phyloP scores from a whole-genome alignment of 208 protist genomes.

The Endotrypanum monterogeii region DNA sequence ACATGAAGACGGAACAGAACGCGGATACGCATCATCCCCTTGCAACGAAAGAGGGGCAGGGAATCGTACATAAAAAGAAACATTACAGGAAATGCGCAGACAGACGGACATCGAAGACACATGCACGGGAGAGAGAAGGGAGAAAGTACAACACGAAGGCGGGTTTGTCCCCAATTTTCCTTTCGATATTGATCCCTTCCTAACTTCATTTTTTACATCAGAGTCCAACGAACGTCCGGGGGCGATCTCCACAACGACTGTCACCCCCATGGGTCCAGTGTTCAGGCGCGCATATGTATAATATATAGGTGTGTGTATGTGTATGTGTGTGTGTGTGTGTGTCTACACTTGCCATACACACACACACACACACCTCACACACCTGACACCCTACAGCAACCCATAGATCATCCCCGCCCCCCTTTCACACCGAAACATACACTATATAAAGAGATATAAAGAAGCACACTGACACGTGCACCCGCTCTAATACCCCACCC shows the following conservation, averaged over 20 bases:
- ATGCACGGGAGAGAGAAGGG: neutral
- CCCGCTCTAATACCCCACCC: no score
- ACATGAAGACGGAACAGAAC: no score
- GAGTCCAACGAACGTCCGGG: neutral
- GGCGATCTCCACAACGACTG: neutral
- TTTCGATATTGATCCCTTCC: slow-evolving; percentile 1
- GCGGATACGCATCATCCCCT: no score
- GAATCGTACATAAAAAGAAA: neutral
- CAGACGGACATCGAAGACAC: neutral
- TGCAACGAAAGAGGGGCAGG: neutral
- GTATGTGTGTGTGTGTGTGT: no score
- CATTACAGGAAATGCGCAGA: neutral
- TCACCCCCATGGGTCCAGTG: neutral
- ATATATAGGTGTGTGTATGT: no score
- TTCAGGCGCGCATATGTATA: neutral
- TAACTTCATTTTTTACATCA: neutral
- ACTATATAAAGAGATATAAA: no score
- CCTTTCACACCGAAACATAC: no score
- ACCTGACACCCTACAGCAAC: no score
- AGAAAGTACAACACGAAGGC: slow-evolving; percentile 12
- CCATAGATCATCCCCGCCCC: no score
- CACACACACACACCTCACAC: neutral
- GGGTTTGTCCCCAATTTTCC: slow-evolving; percentile 29
- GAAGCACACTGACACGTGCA: no score
- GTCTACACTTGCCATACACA: neutral